phyloP scores from a whole-genome alignment of 2,329 filamentous ascomycete genomes.

The Huntiella abstrusa region DNA sequence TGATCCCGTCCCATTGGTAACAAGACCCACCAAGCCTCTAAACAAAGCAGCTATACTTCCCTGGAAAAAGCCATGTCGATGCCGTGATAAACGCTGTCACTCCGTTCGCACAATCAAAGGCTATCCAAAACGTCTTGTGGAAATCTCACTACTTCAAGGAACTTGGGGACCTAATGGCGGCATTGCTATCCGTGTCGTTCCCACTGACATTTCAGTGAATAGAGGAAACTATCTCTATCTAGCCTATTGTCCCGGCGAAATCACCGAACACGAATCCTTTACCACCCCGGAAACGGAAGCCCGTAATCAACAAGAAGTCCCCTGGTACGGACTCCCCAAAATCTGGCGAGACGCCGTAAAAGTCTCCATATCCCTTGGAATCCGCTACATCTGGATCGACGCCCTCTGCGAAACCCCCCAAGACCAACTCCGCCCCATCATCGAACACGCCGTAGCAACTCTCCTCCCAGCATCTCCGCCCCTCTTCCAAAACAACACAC shows the following conservation, averaged over 20 bases:
- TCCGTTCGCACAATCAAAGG: neutral
- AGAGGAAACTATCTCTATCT: constrained; percentile 5
- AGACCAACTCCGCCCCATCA: too few relatives aligned
- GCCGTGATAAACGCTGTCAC: neutral
- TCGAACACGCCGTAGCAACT: too few relatives aligned
- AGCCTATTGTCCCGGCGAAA: constrained; percentile 1
- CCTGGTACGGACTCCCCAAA: constrained; percentile 1
- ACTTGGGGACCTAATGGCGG: constrained; percentile 2
- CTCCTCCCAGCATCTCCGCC: too few relatives aligned
- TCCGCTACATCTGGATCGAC: constrained; percentile 7
- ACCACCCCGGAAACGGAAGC: neutral
- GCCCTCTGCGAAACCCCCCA: neutral
- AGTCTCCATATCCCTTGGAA: constrained; percentile 1
- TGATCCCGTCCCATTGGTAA: neutral
- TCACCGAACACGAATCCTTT: neutral
- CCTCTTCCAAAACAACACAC: too few relatives aligned
- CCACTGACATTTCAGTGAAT: neutral
- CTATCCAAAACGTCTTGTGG: constrained; percentile 2
- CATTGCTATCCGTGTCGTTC: constrained; percentile 3
- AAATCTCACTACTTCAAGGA: constrained; percentile 5
- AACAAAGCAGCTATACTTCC: neutral
- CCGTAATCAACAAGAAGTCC: constrained; percentile 5
- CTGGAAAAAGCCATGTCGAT: constrained; percentile 2
- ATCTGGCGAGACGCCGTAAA: constrained; percentile 2
- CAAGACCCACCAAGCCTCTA: neutral